Base-by-base conservation (phyloP, 2,329 filamentous ascomycete genomes). In the Exophiala sideris region DNA sequence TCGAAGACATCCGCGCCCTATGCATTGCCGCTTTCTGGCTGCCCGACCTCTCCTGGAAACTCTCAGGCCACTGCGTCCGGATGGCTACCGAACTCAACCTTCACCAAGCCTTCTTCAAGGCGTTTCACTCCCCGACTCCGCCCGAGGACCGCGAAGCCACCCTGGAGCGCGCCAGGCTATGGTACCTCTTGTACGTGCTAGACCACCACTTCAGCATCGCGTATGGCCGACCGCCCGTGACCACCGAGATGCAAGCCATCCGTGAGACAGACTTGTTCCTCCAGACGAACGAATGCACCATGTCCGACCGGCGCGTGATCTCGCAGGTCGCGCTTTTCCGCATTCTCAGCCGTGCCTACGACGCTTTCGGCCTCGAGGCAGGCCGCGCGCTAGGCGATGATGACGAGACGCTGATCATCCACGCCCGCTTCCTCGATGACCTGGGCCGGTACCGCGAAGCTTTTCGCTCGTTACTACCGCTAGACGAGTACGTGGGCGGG, bases 131-230 rank as follows among this genome's bases (percentile, higher is more conserved):
- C 0, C 71, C 75, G 33, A 73, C 79, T 57, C 73, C 79, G 48
- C 57, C 56, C 7, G 46, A 50, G n/a, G 58, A 64, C 20, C 53
- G 62, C n/a, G 54, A 53, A 36, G 49, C 58, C 7, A 50, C 60
- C 34, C 76, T 79, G 51, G 80, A 84, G 54, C 76, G 77, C 34
- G 75, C 82, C 3, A 73, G 83, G 18, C 67, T 85, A 9, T 85
- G 82, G 82, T 85, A 84, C 65, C 65, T 84, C 33, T 68, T 84
- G 1, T 86, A 85, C 61, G 81, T 85, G 1, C 85, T 82, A 62
- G 83, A 86, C 62, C 83, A 85, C 57, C 83, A 86, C 65, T 80
- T 85, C 29, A 82, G 80, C 18, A 84, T 83, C 20, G 70, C 83
- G 0, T 84, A 85, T 50, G 80, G 81, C 2, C 73, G 83, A 2